Evolutionary conservation across 23 red algal species (phyloP).

Genomic region (Pyropia haitanensis): DNA sequence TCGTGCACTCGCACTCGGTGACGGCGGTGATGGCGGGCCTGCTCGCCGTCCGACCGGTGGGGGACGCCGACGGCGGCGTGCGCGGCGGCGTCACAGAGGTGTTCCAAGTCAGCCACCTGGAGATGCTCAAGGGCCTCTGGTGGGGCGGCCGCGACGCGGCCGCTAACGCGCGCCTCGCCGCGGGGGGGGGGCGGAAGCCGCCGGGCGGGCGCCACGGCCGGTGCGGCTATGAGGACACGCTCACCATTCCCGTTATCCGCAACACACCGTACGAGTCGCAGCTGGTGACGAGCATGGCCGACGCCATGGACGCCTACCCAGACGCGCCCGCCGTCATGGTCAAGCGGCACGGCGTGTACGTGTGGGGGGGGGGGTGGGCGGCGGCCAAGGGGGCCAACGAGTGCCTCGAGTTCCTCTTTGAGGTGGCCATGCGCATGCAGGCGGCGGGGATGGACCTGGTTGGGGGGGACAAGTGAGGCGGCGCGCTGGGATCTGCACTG

Average conservation of each 20-base stretch:
- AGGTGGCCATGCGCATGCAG: constrained; percentile 3
- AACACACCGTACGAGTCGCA: constrained; percentile 34
- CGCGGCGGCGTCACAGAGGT: not conserved
- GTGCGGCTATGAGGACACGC: constrained; percentile 17
- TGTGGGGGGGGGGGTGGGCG: constrained; percentile 28
- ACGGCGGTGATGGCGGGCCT: constrained; percentile 25
- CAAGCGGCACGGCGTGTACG: constrained; percentile 33
- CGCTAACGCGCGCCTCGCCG: too few species aligned
- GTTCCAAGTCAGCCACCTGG: constrained; percentile 17
- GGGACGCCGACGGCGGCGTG: not conserved
- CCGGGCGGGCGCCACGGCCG: too few species aligned
- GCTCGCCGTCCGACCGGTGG: not conserved
- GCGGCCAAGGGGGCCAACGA: constrained; percentile 22
- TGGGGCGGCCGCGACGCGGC: not conserved
- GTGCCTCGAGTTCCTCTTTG: constrained; percentile 34
- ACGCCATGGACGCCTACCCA: constrained; percentile 19
- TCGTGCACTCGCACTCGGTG: constrained; percentile 20
- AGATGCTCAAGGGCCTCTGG: constrained; percentile 40
- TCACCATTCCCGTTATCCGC: constrained; percentile 23
- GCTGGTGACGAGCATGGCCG: constrained; percentile 9
- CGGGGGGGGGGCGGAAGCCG: too few species aligned
- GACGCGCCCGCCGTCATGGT: constrained; percentile 26
- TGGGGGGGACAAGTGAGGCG: too few species aligned
- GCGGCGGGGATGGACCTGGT: too few species aligned
- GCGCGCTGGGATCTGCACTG: too few species aligned